Percentiles rank a stretch among this genome's conserved stretches.
phyloP scores from a whole-genome alignment of 768 basidiomycete species.

The Xerocomellus amylosporus region DNA sequence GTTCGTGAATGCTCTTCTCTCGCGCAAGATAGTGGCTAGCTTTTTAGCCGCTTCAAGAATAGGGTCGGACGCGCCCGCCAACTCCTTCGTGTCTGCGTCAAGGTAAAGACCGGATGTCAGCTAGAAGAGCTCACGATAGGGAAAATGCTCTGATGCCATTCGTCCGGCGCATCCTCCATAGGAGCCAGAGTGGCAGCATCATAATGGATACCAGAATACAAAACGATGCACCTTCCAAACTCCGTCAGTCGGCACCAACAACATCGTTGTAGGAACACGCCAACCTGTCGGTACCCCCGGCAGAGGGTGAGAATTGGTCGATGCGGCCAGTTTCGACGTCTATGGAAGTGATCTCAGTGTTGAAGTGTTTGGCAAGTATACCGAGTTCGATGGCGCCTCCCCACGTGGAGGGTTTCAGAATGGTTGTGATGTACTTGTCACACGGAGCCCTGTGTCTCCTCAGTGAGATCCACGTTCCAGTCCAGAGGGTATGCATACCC shows the following conservation, averaged over 20 bases:
- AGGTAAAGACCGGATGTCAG: slow-evolving; percentile 12
- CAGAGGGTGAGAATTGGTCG: slow-evolving; percentile 63
- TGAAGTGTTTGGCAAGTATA: slow-evolving; percentile 78
- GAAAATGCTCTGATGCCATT: slow-evolving; percentile 90
- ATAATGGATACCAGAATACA: slow-evolving; percentile 97
- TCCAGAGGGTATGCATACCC: slow-evolving; percentile 51
- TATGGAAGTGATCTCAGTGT: slow-evolving; percentile 82
- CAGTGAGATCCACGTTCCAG: not conserved
- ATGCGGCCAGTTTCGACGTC: slow-evolving; percentile 92
- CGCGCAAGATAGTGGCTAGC: slow-evolving; percentile 69
- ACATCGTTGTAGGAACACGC: not conserved
- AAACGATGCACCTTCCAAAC: slow-evolving; percentile 57
- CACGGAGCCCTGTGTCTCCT: slow-evolving; percentile 42
- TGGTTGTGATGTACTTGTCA: slow-evolving; percentile 78
- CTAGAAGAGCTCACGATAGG: slow-evolving; percentile 45
- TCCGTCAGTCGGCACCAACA: slow-evolving; percentile 1
- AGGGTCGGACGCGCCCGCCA: slow-evolving; percentile 44
- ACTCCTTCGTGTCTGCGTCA: slow-evolving; percentile 27
- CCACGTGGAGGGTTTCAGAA: slow-evolving; percentile 80
- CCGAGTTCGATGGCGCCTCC: slow-evolving; percentile 94
- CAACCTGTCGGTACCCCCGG: slow-evolving; percentile 35
- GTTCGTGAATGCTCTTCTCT: slow-evolving; percentile 85
- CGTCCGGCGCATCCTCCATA: slow-evolving; percentile 64
- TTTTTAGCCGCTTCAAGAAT: slow-evolving; percentile 63
- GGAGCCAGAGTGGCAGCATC: slow-evolving; percentile 88